phyloP scores from a whole-genome alignment of 768 basidiomycete genomes.

The Dioszegia hungarica region DNA sequence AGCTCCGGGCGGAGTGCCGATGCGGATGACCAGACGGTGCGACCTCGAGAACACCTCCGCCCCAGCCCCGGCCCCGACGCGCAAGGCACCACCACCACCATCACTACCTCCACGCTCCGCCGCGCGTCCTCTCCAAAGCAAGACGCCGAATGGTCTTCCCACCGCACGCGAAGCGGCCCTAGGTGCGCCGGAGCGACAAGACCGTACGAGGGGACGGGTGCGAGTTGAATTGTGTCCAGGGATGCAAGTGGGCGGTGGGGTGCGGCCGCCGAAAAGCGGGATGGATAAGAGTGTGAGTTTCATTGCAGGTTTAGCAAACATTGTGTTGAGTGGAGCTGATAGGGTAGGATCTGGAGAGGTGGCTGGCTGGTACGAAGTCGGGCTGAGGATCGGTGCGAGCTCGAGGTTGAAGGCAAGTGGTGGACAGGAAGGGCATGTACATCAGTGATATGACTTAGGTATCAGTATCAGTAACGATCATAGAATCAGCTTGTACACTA shows the following conservation, averaged over 20 bases:
- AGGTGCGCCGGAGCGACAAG: background rate
- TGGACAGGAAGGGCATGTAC: no score
- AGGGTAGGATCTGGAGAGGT: background rate
- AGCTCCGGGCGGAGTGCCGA: no score
- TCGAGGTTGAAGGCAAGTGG: background rate
- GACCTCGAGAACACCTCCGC: no score
- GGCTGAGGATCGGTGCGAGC: background rate
- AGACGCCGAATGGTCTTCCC: background rate
- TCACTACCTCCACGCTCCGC: no score
- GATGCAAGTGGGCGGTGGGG: conserved; percentile 15
- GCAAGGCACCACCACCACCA: no score
- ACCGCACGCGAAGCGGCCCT: background rate
- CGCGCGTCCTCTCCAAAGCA: background rate
- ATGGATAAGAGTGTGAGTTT: conserved; percentile 5
- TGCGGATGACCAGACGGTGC: no score
- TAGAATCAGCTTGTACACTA: background rate
- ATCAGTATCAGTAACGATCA: no score
- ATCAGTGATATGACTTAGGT: no score
- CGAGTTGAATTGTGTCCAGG: conserved; percentile 33
- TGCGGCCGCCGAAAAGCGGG: conserved; percentile 8
- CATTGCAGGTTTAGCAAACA: background rate
- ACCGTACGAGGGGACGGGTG: background rate
- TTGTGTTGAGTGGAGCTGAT: background rate
- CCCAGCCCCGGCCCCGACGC: no score
- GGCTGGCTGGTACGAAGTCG: background rate